Evolutionary conservation across 805 yeast genomes (phyloP), one percentile per base, ranked within the genome.

Genomic region (Teunomyces funiuensis): DNA sequence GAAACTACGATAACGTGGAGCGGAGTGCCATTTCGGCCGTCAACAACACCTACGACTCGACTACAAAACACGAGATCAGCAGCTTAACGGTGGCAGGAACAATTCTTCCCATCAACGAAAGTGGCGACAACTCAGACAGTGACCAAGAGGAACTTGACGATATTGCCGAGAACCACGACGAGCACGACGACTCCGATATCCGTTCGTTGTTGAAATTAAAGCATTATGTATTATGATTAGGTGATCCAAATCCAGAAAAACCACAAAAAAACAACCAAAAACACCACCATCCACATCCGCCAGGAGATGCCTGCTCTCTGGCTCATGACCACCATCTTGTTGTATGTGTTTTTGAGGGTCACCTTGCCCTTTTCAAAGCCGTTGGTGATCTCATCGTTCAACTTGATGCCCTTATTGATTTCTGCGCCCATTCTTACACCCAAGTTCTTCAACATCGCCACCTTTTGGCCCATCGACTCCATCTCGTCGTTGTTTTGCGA

Each of bases 241-340:
- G 54, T 52, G 31, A 67, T 39, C 76, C 76, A 71, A 18, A 70
- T 66, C 58, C 66, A 70, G 51, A 66, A 62, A 45, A 71, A 71
- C 63, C 66, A 67, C 33, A 63, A 27, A 37, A 61, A 53, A 19
- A 70, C 70, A 15, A 66, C 31, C 26, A 48, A 37, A 50, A 71
- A 70, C 44, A 71, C 73, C 23, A 52, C 49, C 30, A 69, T 52
- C 76, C 76, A 71, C 72, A 67, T 65, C 39, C 60, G 55, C 70
- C 74, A 71, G 33, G 66, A 58, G 34, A 71, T 68, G 2, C 76
- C 76, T 10, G 75, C 75, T 29, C 69, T 52, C 54, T 68, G 62
- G 55, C 74, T 69, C 76, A 71, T 69, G 20, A 63, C 53, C 36
- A 71, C 60, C 76, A 71, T 71, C 42, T 58, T 54, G 50, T 65